phyloP scores from a whole-genome alignment of 2,329 filamentous ascomycete genomes.

The Rutstroemia sp. region DNA sequence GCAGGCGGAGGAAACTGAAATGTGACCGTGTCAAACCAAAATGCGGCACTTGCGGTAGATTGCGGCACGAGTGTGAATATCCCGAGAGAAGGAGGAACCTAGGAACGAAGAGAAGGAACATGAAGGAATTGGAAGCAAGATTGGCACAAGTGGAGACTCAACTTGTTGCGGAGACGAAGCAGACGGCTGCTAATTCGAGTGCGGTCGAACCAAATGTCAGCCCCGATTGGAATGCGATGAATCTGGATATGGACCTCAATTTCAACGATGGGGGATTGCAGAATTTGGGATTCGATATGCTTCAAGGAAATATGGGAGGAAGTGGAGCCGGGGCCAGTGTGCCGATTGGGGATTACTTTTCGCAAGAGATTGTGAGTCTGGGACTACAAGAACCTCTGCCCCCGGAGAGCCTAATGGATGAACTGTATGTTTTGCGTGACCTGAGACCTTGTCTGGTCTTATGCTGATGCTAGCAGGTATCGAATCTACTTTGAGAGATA shows the following conservation, averaged over 20 bases:
- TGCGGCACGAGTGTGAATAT: constrained; percentile 75
- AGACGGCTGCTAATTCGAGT: constrained; percentile 1
- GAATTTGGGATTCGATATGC: constrained; percentile 15
- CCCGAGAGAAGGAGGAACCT: constrained; percentile 86
- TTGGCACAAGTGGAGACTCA: constrained; percentile 74
- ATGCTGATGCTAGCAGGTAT: constrained; percentile 43
- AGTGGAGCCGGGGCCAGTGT: background rate
- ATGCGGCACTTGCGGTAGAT: constrained; percentile 70
- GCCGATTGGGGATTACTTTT: constrained; percentile 40
- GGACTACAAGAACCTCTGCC: constrained; percentile 79
- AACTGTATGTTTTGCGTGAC: constrained; percentile 48
- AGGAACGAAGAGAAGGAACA: constrained; percentile 80
- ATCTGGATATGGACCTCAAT: constrained; percentile 22
- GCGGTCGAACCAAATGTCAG: background rate
- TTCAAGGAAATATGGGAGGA: background rate
- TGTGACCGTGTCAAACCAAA: constrained; percentile 76
- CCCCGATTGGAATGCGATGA: constrained; percentile 19
- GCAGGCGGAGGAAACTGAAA: constrained; percentile 75
- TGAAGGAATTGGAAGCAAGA: constrained; percentile 82
- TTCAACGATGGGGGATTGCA: constrained; percentile 14
- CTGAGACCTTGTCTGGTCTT: background rate
- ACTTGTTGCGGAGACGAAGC: constrained; percentile 41
- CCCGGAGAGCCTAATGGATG: constrained; percentile 70
- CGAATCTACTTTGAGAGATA: constrained; percentile 68
- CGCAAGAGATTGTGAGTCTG: constrained; percentile 60